Base-by-base conservation (phyloP, 495 filamentous ascomycete genomes). In the Immersiella caudata region DNA sequence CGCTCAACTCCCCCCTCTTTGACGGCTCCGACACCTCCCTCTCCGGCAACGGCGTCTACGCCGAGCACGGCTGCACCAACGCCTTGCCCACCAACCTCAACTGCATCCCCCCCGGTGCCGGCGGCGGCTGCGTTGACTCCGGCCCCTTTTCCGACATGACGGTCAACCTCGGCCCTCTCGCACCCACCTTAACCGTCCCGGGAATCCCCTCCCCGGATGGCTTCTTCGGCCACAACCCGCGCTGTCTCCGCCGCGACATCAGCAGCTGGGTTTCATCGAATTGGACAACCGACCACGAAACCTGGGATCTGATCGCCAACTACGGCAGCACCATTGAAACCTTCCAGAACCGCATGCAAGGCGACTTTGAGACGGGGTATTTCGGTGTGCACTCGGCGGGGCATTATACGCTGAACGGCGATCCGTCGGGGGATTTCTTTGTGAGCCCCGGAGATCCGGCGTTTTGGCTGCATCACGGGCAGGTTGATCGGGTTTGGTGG, bases 401-500 rank as follows among this genome's bases (percentile, higher is more conserved):
- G 14, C 90, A 93, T 68, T 88, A 85, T 71, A 72, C 72, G 1
- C 55, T 74, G n/a, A 61, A 66, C 22, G 72, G 70, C 24, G 72
- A 74, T 46, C 79, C 77, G n/a, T 84, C 81, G 0, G 71, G 71
- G 12, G 89, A 90, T 73, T 74, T 87, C 35, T 90, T 79, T 66
- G 78, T 76, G 7, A 84, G 80, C 29, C 85, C 88, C 4, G 86
- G 87, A 6, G 90, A 91, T 61, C 89, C 89, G 16, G 82, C 78
- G 6, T 92, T 92, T 75, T 92, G 79, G 74, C 79, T 88, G 35
- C 90, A 92, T 73, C 90, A 91, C 71, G 81, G 79, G 22, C 83
- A 85, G 84, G 81, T 92, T 52, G 89, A 91, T 73, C 85, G 87
- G 12, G 67, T 86, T 1, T 92, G 84, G 82, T 89, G 87, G 84